Conservation (phyloP, 1,139 yeast species). For the Candida sp. region DNA sequence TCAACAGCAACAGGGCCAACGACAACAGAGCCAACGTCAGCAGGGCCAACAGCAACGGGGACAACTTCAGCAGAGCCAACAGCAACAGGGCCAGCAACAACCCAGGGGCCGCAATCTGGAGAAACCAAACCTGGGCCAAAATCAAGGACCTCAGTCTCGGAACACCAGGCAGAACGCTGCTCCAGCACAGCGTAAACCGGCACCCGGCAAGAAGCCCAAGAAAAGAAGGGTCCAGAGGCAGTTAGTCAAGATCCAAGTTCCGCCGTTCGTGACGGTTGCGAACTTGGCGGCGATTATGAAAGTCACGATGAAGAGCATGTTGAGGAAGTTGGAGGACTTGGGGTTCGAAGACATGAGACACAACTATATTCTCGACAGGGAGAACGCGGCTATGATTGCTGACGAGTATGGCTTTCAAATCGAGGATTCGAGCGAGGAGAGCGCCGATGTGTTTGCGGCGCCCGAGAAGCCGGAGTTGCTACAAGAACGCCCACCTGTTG, state of each 20-base stretch:
- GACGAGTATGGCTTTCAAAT: slow-evolving; percentile 86
- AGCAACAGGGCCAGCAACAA: too few relatives aligned
- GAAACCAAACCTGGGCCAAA: too few relatives aligned
- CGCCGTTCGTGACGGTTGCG: slow-evolving; percentile 75
- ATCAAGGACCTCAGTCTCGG: too few relatives aligned
- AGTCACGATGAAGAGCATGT: slow-evolving; percentile 63
- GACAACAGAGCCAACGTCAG: slow-evolving; percentile 10
- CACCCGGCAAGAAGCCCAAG: slow-evolving; percentile 14
- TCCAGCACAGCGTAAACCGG: too few relatives aligned
- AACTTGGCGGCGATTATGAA: slow-evolving; percentile 76
- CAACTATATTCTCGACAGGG: slow-evolving; percentile 83
- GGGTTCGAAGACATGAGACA: slow-evolving; percentile 82
- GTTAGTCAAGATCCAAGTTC: slow-evolving; percentile 55
- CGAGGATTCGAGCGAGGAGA: slow-evolving; percentile 60
- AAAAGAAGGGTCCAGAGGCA: too few relatives aligned
- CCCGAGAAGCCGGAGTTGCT: slow-evolving; percentile 43
- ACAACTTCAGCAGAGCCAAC: too few relatives aligned
- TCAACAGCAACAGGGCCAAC: slow-evolving; percentile 8
- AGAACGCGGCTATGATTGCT: slow-evolving; percentile 84
- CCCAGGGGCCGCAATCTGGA: too few relatives aligned
- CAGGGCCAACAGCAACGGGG: too few relatives aligned
- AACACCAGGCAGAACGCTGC: too few relatives aligned
- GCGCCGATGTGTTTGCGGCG: slow-evolving; percentile 64
- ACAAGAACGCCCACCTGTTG: slow-evolving; percentile 87
- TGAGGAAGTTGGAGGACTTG: slow-evolving; percentile 60